These are phyloP conservation scores for Fusarium coicis DNA, from an alignment of 2,329 filamentous ascomycete species.

Conservation along the genomic window DNA sequence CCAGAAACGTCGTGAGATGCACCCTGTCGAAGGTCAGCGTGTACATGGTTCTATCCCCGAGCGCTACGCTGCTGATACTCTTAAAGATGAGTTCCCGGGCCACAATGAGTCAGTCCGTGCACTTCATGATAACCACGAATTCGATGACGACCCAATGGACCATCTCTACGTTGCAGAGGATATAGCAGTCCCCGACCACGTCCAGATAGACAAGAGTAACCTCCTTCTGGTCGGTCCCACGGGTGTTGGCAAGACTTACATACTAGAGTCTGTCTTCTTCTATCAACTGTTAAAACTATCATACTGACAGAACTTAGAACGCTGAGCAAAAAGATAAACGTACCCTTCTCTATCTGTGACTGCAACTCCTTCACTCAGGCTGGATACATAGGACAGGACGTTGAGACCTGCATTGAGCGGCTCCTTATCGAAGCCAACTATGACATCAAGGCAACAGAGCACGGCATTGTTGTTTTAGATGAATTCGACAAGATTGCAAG, in stretches of 20 bases:
- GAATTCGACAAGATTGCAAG: slow-evolving; percentile 98
- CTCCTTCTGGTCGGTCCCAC: slow-evolving; percentile 90
- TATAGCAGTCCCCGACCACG: slow-evolving; percentile 53
- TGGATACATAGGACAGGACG: slow-evolving; percentile 97
- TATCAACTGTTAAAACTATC: not conserved
- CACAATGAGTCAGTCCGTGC: slow-evolving; percentile 60
- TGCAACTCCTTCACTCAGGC: slow-evolving; percentile 97
- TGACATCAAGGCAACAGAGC: slow-evolving; percentile 83
- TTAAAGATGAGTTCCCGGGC: slow-evolving; percentile 65
- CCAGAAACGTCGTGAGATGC: slow-evolving; percentile 66
- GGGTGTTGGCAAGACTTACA: slow-evolving; percentile 95
- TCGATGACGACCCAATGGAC: slow-evolving; percentile 50
- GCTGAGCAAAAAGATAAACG: slow-evolving; percentile 89
- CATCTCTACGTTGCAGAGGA: slow-evolving; percentile 64
- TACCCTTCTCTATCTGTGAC: slow-evolving; percentile 94
- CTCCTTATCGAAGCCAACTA: slow-evolving; percentile 91
- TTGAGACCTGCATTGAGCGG: slow-evolving; percentile 93
- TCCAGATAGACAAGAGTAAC: slow-evolving; percentile 96
- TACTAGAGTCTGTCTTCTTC: slow-evolving; percentile 69
- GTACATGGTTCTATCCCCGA: slow-evolving; percentile 42
- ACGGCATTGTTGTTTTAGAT: slow-evolving; percentile 94
- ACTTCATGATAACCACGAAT: slow-evolving; percentile 50
- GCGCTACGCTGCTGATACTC: slow-evolving; percentile 50
- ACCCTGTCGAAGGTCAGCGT: slow-evolving; percentile 81
- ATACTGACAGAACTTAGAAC: slow-evolving; percentile 68